phyloP scores from a whole-genome alignment of 2,329 filamentous ascomycete species.

The Fusarium pseudoanthophilum region DNA sequence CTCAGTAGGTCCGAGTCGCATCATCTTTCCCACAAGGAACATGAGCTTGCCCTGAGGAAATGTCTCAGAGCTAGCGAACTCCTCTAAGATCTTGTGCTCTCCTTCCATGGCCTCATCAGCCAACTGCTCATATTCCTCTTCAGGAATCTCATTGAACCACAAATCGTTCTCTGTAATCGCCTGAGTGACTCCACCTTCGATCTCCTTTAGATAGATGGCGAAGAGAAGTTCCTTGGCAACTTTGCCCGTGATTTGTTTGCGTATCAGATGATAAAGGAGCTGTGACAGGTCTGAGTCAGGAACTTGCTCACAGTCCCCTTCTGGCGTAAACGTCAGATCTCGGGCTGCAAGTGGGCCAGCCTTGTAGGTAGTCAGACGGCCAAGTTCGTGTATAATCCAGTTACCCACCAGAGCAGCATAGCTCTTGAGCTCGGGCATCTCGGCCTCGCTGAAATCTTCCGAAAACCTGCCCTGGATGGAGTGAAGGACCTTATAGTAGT shows the following conservation, averaged over 20 bases:
- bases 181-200: slow-evolving; percentile 56
- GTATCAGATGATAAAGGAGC: slow-evolving; percentile 60
- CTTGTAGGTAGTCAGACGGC: slow-evolving; percentile 70
- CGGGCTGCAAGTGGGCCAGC: slow-evolving; percentile 47
- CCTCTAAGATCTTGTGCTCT: slow-evolving; percentile 58
- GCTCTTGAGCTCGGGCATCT: slow-evolving; percentile 45
- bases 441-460: slow-evolving; percentile 29
- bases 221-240: slow-evolving; percentile 69
- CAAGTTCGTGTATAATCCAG: slow-evolving; percentile 81
- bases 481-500: slow-evolving; percentile 76
- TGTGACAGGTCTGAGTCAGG: slow-evolving; percentile 60
- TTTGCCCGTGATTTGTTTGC: slow-evolving; percentile 63
- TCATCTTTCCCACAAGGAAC: slow-evolving; percentile 70
- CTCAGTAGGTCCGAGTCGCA: slow-evolving; percentile 63
- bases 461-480: slow-evolving; percentile 51
- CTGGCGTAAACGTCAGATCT: slow-evolving; percentile 54
- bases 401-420: slow-evolving; percentile 65
- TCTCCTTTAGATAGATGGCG: slow-evolving; percentile 60
- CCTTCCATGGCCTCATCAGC: slow-evolving; percentile 57
- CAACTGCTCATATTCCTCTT: slow-evolving; percentile 60
- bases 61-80: slow-evolving; percentile 57
- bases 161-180: slow-evolving; percentile 60
- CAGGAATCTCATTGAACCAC: slow-evolving; percentile 65
- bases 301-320: slow-evolving; percentile 60
- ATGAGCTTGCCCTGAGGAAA: slow-evolving; percentile 69